Evolutionary conservation across 2,329 filamentous ascomycete species (phyloP).

Genomic region (Colletotrichum australisinense): DNA sequence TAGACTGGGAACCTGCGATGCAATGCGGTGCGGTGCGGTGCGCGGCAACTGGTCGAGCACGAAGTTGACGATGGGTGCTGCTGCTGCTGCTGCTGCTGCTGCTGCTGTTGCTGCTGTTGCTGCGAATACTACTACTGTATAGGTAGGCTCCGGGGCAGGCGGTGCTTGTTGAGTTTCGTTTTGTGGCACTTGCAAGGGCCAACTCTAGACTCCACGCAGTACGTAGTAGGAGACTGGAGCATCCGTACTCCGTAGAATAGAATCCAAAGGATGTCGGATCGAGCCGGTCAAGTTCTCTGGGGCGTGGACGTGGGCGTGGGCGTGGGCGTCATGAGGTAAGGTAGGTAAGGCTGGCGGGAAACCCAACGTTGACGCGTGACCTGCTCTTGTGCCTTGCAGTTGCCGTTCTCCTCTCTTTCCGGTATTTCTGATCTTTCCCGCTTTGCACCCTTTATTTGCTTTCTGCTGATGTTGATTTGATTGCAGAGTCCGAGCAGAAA

Average conservation of each 20-base stretch:
- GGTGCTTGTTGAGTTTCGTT: not conserved
- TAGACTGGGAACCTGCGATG: not conserved
- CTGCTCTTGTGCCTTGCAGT: not conserved
- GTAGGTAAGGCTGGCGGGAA: constrained; percentile 5
- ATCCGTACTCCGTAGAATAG: too few species aligned
- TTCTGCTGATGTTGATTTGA: constrained; percentile 1
- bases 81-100: too few species aligned
- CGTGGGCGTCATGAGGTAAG: not conserved
- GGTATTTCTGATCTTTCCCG: not conserved
- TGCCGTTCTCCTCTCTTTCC: not conserved
- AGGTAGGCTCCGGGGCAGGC: not conserved
- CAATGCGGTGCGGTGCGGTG: not conserved
- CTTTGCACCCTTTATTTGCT: not conserved
- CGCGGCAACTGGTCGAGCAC: not conserved
- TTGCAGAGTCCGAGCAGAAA: constrained; percentile 24
- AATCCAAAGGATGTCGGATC: not conserved
- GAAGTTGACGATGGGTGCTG: not conserved
- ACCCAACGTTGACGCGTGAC: constrained; percentile 17
- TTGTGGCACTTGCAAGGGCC: not conserved
- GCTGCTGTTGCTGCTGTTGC: not conserved
- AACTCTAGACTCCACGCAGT: not conserved
- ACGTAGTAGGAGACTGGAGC: too few species aligned
- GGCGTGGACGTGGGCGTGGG: not conserved
- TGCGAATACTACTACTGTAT: too few species aligned
- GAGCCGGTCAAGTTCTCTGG: not conserved